Evolutionary conservation across 2,329 filamentous ascomycete species (phyloP), one percentile per base, ranked within the genome.

Genomic region (Colletotrichum godetiae): DNA sequence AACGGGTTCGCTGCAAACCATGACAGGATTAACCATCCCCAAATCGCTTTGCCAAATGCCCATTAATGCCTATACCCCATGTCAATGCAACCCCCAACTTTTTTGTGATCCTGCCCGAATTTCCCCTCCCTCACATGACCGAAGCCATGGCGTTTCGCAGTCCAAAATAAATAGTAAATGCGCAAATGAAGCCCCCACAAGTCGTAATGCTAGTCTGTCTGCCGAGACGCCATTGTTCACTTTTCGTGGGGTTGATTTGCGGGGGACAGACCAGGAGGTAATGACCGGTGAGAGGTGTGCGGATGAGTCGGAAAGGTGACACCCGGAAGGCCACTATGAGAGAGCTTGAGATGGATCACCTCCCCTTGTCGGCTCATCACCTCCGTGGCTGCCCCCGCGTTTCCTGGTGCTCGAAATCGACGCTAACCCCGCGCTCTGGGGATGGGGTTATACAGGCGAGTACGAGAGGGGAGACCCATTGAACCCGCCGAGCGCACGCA

Each of bases 71-170:
- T 59, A 64, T 69, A 56, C 68, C 68, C 55, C 52, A 65, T 70
- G 67, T 61, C 65, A 62, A 73, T 73, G 70, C 70, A 70, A 70
- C 67, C 70, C 70, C 70, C 10, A 61, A 22, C 56, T 73, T 66
- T 69, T 52, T 64, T 60, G 33, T 70, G 67, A 66, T 53, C n/a
- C 66, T 31, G 31, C 59, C 42, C 62, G 31, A 3, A 24, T 46
- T 37, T 11, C 42, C 52, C 15, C 53, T 37, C 56, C 55, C 46
- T 70, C 70, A 70, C 67, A 70, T 73, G 55, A 70, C 70, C 60
- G 60, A 65, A 52, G 57, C 64, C 63, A 35, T 52, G 57, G 35
- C 63, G 63, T 56, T 37, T 61, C 57, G 63, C 57, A 59, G 24
- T 59, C 53, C 22, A 60, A 49, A 31, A 61, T 22, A 49, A 22